Evolutionary conservation across 352 stramenopile species (phyloP).

Genomic region (Pythium myriotylum): DNA sequence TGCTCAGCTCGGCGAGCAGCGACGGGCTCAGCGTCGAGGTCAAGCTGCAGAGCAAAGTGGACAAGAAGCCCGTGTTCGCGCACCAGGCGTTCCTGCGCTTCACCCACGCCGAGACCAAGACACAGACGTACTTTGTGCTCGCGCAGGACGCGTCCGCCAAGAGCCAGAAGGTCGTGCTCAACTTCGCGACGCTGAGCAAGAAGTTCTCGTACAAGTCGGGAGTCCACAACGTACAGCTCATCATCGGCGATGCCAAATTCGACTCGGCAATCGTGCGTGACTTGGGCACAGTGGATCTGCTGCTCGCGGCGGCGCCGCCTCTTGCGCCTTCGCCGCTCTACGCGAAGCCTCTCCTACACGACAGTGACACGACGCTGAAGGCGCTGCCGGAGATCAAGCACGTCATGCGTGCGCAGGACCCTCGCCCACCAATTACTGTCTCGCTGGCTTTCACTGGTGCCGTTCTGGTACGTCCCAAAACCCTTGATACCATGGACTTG

Average conservation of each 20-base stretch:
- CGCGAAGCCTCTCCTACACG: constrained; percentile 81
- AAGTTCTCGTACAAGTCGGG: constrained; percentile 86
- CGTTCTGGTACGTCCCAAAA: constrained; percentile 45
- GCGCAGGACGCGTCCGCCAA: constrained; percentile 37
- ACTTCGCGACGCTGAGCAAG: constrained; percentile 72
- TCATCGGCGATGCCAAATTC: constrained; percentile 79
- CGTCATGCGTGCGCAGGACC: constrained; percentile 80
- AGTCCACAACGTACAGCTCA: constrained; percentile 63
- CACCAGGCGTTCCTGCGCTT: constrained; percentile 85
- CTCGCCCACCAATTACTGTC: constrained; percentile 61
- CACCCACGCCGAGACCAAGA: constrained; percentile 53
- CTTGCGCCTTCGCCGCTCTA: constrained; percentile 79
- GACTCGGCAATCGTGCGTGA: constrained; percentile 71
- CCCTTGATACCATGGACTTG: too few relatives aligned
- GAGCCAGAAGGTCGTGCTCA: constrained; percentile 45
- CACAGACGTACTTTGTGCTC: constrained; percentile 78
- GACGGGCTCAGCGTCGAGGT: constrained; percentile 66
- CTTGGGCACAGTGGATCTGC: constrained; percentile 67
- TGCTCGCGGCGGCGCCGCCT: constrained; percentile 63
- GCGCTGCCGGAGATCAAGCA: constrained; percentile 87
- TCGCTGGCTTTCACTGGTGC: constrained; percentile 71
- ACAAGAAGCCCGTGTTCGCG: constrained; percentile 57
- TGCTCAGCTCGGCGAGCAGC: constrained; percentile 61
- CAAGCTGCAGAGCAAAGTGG: constrained; percentile 51
- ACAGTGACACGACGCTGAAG: constrained; percentile 87